Conservation (phyloP, 257 asterid genomes). For the Rhazya stricta region DNA sequence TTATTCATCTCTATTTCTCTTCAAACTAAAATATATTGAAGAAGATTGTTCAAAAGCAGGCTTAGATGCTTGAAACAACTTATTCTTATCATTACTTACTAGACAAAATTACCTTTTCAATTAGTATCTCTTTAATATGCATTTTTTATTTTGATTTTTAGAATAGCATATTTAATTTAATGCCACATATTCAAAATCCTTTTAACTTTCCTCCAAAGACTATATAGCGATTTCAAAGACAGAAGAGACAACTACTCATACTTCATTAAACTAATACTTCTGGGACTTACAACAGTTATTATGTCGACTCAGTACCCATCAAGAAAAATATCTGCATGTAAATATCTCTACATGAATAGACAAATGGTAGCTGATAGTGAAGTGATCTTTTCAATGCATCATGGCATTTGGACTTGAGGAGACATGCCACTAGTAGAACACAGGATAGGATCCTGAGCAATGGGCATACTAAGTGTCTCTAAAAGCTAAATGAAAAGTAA, state of each 20-base stretch:
- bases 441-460: neutral
- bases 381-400: neutral
- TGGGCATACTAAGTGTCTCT: conserved; percentile 7
- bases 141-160: neutral
- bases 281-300: neutral
- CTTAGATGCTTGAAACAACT: neutral
- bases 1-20: neutral
- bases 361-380: neutral
- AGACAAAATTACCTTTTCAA: neutral
- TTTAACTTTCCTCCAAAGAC: neutral
- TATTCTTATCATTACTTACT: neutral
- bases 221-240: neutral
- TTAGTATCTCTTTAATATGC: neutral
- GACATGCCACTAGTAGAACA: neutral
- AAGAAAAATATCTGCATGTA: neutral
- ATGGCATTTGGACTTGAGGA: neutral
- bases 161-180: neutral
- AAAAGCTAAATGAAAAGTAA: conserved; percentile 3
- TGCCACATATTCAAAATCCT: neutral
- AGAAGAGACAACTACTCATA: neutral
- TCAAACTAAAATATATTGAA: neutral
- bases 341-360: neutral
- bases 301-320: neutral
- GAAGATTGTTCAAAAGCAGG: neutral
- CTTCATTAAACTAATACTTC: neutral